Percentiles rank a stretch among this genome's conserved stretches.
Conservation (phyloP, 495 filamentous ascomycete genomes). For the Hypoxylon lenormandii region DNA sequence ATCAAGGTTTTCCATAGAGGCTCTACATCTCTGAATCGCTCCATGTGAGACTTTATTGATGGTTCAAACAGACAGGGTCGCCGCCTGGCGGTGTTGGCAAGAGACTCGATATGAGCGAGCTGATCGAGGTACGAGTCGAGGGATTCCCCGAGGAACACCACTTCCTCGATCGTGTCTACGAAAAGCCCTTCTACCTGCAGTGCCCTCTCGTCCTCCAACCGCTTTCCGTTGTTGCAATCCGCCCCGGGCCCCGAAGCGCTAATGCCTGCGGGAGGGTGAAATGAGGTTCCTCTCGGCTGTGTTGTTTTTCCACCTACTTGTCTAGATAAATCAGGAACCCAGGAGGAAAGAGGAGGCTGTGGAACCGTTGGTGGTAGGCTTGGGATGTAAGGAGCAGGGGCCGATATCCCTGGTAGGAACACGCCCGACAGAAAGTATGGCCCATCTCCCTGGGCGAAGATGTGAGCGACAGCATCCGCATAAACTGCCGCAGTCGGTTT, state of each 20-base stretch:
- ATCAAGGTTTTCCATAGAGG: constrained; percentile 13
- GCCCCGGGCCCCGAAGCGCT: constrained; percentile 21
- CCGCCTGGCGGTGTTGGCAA: constrained; percentile 1
- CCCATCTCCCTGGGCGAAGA: constrained; percentile 25
- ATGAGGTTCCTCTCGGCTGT: constrained; percentile 8
- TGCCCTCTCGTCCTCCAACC: constrained; percentile 11
- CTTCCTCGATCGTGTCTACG: constrained; percentile 27
- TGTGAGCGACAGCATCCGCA: constrained; percentile 20
- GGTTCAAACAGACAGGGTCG: background rate
- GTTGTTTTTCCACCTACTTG: constrained; percentile 7
- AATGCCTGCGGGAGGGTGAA: constrained; percentile 16
- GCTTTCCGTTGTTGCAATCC: constrained; percentile 15
- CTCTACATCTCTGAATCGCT: constrained; percentile 4
- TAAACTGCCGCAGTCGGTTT: constrained; percentile 22
- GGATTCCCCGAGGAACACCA: constrained; percentile 8
- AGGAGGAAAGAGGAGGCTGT: constrained; percentile 15
- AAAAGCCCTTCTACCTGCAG: constrained; percentile 25
- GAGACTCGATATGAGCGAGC: constrained; percentile 7
- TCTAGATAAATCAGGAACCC: constrained; percentile 25
- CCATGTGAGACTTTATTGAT: background rate
- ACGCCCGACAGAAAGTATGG: constrained; percentile 25
- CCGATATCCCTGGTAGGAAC: constrained; percentile 19
- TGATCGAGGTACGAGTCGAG: background rate
- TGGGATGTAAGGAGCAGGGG: constrained; percentile 10
- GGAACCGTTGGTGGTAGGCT: constrained; percentile 1